These are phyloP conservation scores for Cryptococcus sp. DNA, from an alignment of 1,284 basidiomycete genomes.

Conservation along the genomic window DNA sequence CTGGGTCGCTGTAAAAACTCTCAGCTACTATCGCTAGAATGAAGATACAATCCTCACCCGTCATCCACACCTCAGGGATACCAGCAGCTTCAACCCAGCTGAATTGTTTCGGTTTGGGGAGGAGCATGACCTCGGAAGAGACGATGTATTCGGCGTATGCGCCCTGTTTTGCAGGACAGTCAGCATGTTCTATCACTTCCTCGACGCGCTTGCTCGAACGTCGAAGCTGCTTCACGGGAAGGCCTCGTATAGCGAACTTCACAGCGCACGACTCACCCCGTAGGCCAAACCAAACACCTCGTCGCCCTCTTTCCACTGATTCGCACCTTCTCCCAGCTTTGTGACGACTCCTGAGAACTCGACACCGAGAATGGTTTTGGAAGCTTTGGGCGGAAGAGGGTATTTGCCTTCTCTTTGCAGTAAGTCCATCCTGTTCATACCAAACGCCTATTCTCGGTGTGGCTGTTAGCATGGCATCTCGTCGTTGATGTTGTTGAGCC, in stretches of 20 bases:
- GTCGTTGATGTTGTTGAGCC: neutral
- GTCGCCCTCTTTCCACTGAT: slow-evolving; percentile 69
- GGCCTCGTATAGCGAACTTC: no score
- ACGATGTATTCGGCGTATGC: slow-evolving; percentile 89
- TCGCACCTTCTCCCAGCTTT: slow-evolving; percentile 61
- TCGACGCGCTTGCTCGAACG: no score
- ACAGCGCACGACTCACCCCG: slow-evolving; percentile 60
- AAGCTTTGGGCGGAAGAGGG: slow-evolving; percentile 74
- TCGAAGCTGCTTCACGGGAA: no score
- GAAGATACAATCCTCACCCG: slow-evolving; percentile 59
- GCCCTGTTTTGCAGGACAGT: slow-evolving; percentile 60
- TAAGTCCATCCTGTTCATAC: slow-evolving; percentile 86
- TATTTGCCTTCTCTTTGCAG: slow-evolving; percentile 71
- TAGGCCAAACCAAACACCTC: slow-evolving; percentile 81
- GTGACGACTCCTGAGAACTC: slow-evolving; percentile 81
- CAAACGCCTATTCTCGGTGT: slow-evolving; percentile 57
- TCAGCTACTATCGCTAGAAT: neutral
- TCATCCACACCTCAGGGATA: slow-evolving; percentile 83
- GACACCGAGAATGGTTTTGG: slow-evolving; percentile 75
- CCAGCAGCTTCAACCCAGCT: slow-evolving; percentile 81
- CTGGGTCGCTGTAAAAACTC: slow-evolving; percentile 58
- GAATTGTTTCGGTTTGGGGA: slow-evolving; percentile 73
- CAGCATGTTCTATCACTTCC: neutral
- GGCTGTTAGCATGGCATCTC: neutral
- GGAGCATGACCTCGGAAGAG: slow-evolving; percentile 66